These are phyloP conservation scores for Chalaropsis ovoidea DNA, from an alignment of 2,329 filamentous ascomycete genomes.

Conservation along the genomic window DNA sequence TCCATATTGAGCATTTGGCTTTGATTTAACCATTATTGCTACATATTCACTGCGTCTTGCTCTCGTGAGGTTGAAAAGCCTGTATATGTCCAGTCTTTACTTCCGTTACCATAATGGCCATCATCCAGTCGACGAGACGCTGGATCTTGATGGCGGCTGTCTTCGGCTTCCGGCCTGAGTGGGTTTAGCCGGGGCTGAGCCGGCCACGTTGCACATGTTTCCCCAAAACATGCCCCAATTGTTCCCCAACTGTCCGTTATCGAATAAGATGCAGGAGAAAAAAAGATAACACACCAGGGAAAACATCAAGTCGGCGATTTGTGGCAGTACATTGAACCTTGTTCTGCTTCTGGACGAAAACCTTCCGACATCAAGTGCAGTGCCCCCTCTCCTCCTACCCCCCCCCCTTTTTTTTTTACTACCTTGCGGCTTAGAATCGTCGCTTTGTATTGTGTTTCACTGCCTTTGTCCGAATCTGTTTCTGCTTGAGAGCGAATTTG, in stretches of 20 bases:
- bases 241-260: neutral
- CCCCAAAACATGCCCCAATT: neutral
- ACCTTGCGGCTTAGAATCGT: neutral
- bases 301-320: neutral
- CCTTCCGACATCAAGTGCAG: neutral
- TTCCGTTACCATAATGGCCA: too few relatives aligned
- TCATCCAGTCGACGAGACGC: neutral
- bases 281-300: neutral
- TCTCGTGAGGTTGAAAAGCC: too few relatives aligned
- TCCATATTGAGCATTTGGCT: too few relatives aligned
- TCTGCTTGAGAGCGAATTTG: constrained; percentile 1
- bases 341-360: constrained; percentile 9
- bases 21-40: too few relatives aligned
- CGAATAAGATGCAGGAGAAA: constrained; percentile 7
- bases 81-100: too few relatives aligned
- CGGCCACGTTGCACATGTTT: neutral
- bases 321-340: neutral
- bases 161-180: neutral
- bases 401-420: neutral
- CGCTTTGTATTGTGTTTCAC: neutral
- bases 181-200: neutral
- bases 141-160: neutral
- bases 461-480: neutral
- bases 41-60: too few relatives aligned
- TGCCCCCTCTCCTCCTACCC: neutral